Evolutionary conservation across 192 early-diverging fungal genomes (phyloP).

Genomic region (Linnemannia exigua): DNA sequence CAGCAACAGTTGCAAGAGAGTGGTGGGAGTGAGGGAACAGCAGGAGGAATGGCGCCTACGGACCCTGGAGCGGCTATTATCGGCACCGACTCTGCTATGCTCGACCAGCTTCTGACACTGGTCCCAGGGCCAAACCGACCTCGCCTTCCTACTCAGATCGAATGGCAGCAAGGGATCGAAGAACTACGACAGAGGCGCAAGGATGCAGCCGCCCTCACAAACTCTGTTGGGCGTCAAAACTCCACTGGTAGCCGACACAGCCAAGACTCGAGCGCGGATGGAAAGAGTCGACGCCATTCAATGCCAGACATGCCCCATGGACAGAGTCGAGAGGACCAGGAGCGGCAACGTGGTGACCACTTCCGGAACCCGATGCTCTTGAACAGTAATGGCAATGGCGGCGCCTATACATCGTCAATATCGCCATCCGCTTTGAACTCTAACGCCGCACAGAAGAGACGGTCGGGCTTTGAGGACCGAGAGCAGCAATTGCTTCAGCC

Average conservation of each 20-base stretch:
- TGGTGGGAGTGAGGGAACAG: background rate
- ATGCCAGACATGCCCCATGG: conserved; percentile 52
- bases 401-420: background rate
- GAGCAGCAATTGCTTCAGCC: conserved; percentile 30
- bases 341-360: conserved; percentile 35
- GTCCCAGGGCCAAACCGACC: conserved; percentile 36
- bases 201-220: conserved; percentile 20
- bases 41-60: background rate
- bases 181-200: conserved; percentile 31
- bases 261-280: conserved; percentile 29
- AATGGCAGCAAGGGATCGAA: conserved; percentile 45
- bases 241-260: conserved; percentile 40
- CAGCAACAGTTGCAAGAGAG: conserved; percentile 5
- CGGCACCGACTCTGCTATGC: conserved; percentile 22
- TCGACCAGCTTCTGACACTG: conserved; percentile 36
- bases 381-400: background rate
- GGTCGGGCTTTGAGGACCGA: conserved; percentile 33
- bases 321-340: conserved; percentile 41
- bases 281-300: conserved; percentile 43
- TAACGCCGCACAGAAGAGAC: background rate
- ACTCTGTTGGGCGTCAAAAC: conserved; percentile 44
- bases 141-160: conserved; percentile 34
- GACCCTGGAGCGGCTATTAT: background rate
- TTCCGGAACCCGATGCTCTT: conserved; percentile 42
- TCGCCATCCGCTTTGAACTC: background rate